phyloP scores from a whole-genome alignment of 148 eudicot genomes.

The Rheum nobile region DNA sequence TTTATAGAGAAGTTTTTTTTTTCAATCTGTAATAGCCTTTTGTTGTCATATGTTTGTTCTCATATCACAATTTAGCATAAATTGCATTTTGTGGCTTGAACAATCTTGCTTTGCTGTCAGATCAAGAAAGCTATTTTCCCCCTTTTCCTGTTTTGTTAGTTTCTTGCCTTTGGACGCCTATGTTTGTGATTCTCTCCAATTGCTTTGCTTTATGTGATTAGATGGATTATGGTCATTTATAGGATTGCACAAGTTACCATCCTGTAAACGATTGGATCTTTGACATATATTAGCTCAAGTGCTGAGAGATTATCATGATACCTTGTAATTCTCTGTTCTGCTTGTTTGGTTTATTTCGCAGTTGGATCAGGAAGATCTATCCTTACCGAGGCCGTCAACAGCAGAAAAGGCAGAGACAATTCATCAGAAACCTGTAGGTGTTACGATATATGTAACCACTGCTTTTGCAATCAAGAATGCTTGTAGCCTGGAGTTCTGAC shows the following conservation, averaged over 20 bases:
- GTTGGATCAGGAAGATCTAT: constrained; percentile 58
- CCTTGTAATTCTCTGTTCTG: constrained; percentile 6
- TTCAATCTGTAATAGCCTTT: neutral
- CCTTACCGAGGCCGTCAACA: constrained; percentile 29
- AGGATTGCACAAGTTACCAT: neutral
- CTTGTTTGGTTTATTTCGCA: constrained; percentile 21
- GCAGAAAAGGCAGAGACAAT: constrained; percentile 42
- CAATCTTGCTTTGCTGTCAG: neutral
- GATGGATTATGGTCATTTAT: neutral
- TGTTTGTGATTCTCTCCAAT: neutral
- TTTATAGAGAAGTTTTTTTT: neutral
- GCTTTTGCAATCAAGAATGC: neutral
- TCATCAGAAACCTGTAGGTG: constrained; percentile 3
- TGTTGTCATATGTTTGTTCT: neutral
- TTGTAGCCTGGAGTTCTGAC: neutral
- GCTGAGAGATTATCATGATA: neutral
- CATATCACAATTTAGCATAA: neutral
- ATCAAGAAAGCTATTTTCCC: neutral
- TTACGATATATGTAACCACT: neutral
- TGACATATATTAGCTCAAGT: neutral
- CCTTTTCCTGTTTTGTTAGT: neutral
- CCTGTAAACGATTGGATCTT: neutral
- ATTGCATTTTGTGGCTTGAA: neutral
- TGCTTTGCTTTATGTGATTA: neutral
- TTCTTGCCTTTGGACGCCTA: neutral